Percentiles rank a stretch among this genome's conserved stretches.
phyloP scores from a whole-genome alignment of 768 basidiomycete genomes.

The Serendipita indica region DNA sequence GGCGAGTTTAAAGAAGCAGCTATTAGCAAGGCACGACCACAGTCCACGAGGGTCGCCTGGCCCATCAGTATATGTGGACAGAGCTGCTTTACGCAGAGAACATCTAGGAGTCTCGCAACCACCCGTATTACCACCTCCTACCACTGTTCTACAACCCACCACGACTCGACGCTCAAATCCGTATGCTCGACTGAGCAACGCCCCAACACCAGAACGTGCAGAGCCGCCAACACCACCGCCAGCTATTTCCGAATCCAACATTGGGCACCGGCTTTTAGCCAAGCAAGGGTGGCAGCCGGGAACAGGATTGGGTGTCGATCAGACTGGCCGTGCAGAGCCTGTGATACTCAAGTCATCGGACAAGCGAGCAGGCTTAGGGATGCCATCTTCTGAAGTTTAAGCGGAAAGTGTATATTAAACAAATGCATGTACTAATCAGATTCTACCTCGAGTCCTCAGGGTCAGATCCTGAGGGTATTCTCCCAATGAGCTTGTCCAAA shows the following conservation, averaged over 20 bases:
- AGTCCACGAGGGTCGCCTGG: neutral
- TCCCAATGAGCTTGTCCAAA: neutral
- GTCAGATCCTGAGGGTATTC: no score
- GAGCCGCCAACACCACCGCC: constrained; percentile 28
- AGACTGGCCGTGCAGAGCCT: neutral
- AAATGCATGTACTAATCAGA: no score
- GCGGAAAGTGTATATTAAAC: neutral
- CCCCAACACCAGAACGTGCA: neutral
- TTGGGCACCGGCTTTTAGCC: constrained; percentile 52
- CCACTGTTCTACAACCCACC: neutral
- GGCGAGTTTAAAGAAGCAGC: neutral
- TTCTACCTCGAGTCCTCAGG: no score
- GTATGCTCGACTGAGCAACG: neutral
- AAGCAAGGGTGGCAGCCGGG: constrained; percentile 72
- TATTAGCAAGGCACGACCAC: neutral
- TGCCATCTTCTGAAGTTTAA: neutral
- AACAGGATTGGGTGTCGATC: constrained; percentile 26
- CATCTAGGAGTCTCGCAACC: neutral
- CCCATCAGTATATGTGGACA: neutral
- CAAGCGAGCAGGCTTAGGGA: constrained; percentile 4
- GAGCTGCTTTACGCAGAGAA: neutral
- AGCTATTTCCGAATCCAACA: constrained; percentile 41
- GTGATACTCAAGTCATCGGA: neutral
- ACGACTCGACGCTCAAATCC: neutral
- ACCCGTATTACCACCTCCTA: neutral